Base-by-base conservation (phyloP, 2,329 filamentous ascomycete genomes). In the Hymenoscyphus albidus region DNA sequence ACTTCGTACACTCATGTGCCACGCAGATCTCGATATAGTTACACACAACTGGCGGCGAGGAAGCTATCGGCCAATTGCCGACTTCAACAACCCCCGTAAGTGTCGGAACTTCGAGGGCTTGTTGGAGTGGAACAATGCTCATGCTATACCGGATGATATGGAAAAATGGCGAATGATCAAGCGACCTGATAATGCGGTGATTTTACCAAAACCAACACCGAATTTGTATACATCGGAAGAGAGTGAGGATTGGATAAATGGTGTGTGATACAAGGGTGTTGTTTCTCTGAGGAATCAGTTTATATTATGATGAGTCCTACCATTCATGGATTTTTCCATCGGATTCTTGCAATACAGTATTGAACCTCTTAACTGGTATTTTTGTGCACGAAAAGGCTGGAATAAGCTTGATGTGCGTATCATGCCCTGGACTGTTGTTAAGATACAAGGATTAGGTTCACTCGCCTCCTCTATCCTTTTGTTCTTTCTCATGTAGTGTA, bases 1-100 rank as follows among this genome's bases (percentile, higher is more conserved):
- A 5, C 57, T 64, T 42, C 62, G 54, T 12, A 64, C 27, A 4
- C 42, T 64, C 44, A 64, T 64, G 62, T 77, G 75, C 61, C 69
- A 72, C 18, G 70, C 71, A 2, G 73, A 73, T 62, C 66, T 74
- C 0, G 74, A 75, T 58, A 69, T 76, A 42, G 72, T 76, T 31
- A 77, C 75, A 0, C 68, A 73, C 54, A 73, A 72, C 31, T 77
- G 75, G 76, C 40, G 55, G 14, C 31, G 55, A 35, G 56, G 56
- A 16, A 54, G 40, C 39, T 51, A 48, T 32, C n/a, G 55, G 18
- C 61, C 61, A 7, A 58, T 63, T 31, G 55, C 61, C 14, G 55
- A 59, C 27, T 63, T 63, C 54, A 51, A 59, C 40, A 58, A 51
- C 18, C 61, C 55, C 10, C 55, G 61, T 4, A 58, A 63, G 40